Base-by-base conservation (phyloP, 2,329 filamentous ascomycete genomes). In the Aureobasidium sp. region DNA sequence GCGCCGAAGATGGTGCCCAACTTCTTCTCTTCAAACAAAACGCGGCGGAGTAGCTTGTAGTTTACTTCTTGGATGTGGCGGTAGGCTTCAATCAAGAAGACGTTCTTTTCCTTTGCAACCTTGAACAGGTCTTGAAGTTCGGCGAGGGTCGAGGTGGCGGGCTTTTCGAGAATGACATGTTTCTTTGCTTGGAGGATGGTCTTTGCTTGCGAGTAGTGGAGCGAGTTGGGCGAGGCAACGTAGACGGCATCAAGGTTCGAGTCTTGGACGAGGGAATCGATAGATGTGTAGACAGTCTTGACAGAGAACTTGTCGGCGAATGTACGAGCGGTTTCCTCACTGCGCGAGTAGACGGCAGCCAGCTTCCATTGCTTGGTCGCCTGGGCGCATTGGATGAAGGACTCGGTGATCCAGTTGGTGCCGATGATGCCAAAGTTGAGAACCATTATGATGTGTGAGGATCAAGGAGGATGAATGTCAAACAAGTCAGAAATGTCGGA, bases 101-200 rank as follows among this genome's bases (percentile, higher is more conserved):
- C 72, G 17, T 70, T 69, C 25, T 79, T 73, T 41, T 71, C 68
- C 47, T 75, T 71, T 1, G 78, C 77, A 15, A 76, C 68, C 17
- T 67, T 64, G 68, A 79, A 78, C 14, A 80, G 69, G 31, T 75
- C 70, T 39, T 78, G 72, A 3, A 80, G 71, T 65, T 80, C 77
- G 1, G 67, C 64, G 29, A 71, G 66, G 1, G 74, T 80, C 27
- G 72, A 75, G 29, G 77, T 78, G 0, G 77, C 75, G 5, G 79
- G 79, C 67, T 81, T 81, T 67, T 81, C 79, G n/a, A 81, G 69
- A 34, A 81, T 73, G 63, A 80, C 78, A 66, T 81, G 74, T 66
- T 80, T 80, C 56, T 74, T 73, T 2, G 75, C 77, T 5, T 67
- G 48, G 37, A 81, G 71, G 41, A 78, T 69, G 17, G 69, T 66